Conservation (phyloP, 768 basidiomycete genomes). For the Leccinellum albellum region DNA sequence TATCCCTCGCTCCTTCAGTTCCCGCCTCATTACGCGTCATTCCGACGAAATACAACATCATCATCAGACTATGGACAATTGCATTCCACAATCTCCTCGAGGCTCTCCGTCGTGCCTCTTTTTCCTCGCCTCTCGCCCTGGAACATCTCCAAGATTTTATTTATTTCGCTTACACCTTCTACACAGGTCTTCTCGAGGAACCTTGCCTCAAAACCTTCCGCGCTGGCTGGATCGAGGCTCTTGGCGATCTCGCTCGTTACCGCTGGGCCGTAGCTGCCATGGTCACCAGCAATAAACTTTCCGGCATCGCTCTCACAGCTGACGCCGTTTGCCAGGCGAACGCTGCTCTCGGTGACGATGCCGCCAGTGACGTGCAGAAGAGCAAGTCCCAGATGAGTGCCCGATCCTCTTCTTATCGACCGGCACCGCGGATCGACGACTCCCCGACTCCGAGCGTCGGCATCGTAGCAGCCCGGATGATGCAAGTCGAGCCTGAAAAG, state of each 20-base stretch:
- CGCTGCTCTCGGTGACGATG: conserved; percentile 26
- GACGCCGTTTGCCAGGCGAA: conserved; percentile 52
- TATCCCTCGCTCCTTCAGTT: conserved; percentile 81
- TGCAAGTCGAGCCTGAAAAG: conserved; percentile 87
- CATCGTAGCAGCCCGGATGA: conserved; percentile 69
- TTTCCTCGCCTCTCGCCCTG: conserved; percentile 58
- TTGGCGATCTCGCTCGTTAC: conserved; percentile 94
- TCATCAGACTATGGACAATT: conserved; percentile 87
- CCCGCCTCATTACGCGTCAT: conserved; percentile 87
- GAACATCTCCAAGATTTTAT: conserved; percentile 95
- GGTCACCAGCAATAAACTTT: conserved; percentile 49
- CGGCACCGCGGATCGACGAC: conserved; percentile 57
- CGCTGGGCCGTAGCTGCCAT: conserved; percentile 94
- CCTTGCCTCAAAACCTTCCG: conserved; percentile 65
- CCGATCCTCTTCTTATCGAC: conserved; percentile 40
- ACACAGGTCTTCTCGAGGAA: conserved; percentile 86
- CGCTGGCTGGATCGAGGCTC: conserved; percentile 89
- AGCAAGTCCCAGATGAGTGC: conserved; percentile 32
- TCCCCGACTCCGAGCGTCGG: conserved; percentile 79
- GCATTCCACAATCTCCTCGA: conserved; percentile 90
- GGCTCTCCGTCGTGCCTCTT: conserved; percentile 80
- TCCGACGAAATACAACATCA: conserved; percentile 93
- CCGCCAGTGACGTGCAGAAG: conserved; percentile 28
- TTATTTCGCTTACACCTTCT: conserved; percentile 92
- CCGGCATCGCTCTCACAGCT: conserved; percentile 45